Conservation (phyloP, 2,329 filamentous ascomycete genomes). For the Bipolaris sorokiniana region DNA sequence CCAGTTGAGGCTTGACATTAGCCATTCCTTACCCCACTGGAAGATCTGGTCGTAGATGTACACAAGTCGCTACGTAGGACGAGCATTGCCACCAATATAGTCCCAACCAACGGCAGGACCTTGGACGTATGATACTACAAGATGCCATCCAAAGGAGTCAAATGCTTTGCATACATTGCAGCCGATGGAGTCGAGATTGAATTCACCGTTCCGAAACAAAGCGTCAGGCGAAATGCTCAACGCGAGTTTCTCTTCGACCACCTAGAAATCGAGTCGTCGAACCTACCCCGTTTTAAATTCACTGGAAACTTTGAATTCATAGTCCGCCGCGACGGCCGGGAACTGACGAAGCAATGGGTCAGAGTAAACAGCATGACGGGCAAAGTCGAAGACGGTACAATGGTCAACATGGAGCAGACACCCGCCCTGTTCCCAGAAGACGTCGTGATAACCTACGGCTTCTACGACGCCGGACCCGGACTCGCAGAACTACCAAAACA, state of each 20-base stretch:
- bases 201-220: conserved; percentile 52
- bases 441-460: conserved; percentile 55
- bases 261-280: conserved; percentile 55
- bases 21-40: neutral
- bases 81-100: neutral
- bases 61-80: neutral
- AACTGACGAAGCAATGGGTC: conserved; percentile 54
- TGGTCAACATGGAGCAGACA: conserved; percentile 42
- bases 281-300: conserved; percentile 54
- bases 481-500: conserved; percentile 51
- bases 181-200: conserved; percentile 53
- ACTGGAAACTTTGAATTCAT: conserved; percentile 55
- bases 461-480: conserved; percentile 58
- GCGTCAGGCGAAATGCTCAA: conserved; percentile 40
- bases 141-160: conserved; percentile 47
- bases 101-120: neutral
- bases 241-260: conserved; percentile 50
- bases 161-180: conserved; percentile 42
- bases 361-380: conserved; percentile 57
- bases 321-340: conserved; percentile 47
- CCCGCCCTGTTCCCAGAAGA: conserved; percentile 41
- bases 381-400: conserved; percentile 50
- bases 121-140: neutral
- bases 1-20: neutral
- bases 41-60: neutral